Base-by-base conservation (phyloP, 805 yeast genomes). In the Cyberlindnera petersonii region DNA sequence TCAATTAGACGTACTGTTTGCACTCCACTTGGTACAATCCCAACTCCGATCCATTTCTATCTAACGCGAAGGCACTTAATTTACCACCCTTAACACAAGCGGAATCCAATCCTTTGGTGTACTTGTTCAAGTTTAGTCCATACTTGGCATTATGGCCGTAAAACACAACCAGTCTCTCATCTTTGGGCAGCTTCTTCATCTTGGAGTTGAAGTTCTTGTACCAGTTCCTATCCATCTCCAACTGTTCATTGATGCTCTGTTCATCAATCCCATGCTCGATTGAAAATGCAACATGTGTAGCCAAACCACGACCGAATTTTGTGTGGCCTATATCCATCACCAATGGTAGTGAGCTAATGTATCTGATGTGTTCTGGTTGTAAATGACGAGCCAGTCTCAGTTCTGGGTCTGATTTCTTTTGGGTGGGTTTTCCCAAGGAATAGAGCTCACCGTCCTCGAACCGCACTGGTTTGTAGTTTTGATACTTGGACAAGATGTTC, bases 121-220 rank as follows among this genome's bases (percentile, higher is more conserved):
- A 86, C 44, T 74, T 72, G 47, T 73, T 72, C 35, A 80, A 47
- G 39, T 74, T 77, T 35, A 88, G 71, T 1, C 96, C 96, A 39
- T 80, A 66, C 39, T 77, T 68, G 4, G 97, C 94, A 56, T 86
- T 94, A 56, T 89, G 98, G 1, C 97, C 98, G 56, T 89, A 89
- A 52, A 76, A 77, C 4, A 86, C 87, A 17, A 58, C 61, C 29
- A 42, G 48, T 39, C 54, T 60, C 28, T 61, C 58, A 24, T 50
- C 49, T n/a, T 44, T 56, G 48, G 53, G 40, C 20, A 55, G 45
- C 6, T 40, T 42, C 30, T 39, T 44, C 42, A 46, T 46, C 26
- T 44, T 49, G 21, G 31, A 14, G 8, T 57, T 59, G 22, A 59
- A 55, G 13, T 58, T 53, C 10, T 52, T 63, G 26, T 68, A 71